Percentiles rank a stretch among this genome's conserved stretches.
These are phyloP conservation scores for Dendrobium huoshanense DNA, from an alignment of 106 monocot species.

Conservation along the genomic window DNA sequence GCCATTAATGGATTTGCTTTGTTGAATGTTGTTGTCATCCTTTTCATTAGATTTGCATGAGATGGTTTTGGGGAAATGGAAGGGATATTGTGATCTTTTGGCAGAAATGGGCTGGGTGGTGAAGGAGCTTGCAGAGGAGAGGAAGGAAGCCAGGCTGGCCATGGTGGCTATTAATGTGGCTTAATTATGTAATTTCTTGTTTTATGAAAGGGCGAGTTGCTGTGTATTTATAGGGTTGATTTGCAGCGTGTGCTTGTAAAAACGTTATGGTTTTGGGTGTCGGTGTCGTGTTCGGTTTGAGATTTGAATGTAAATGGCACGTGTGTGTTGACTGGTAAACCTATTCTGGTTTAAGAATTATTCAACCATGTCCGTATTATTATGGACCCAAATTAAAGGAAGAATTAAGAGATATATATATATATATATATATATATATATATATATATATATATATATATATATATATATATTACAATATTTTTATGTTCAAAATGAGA, in stretches of 20 bases:
- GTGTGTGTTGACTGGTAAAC: not conserved
- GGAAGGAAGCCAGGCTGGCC: not conserved
- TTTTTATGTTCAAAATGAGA: too few relatives aligned
- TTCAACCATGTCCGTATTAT: too few relatives aligned
- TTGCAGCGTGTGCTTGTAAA: not conserved
- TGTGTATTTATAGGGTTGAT: not conserved
- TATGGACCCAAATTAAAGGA: too few relatives aligned
- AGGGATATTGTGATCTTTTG: not conserved
- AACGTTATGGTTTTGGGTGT: not conserved
- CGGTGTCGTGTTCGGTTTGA: not conserved
- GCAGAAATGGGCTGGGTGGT: not conserved
- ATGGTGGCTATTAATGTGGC: not conserved
- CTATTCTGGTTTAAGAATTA: too few relatives aligned
- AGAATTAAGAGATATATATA: too few relatives aligned
- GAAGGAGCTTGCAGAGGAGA: not conserved
- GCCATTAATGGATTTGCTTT: too few relatives aligned
- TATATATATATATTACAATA: too few relatives aligned
- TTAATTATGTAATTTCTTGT: too few relatives aligned
- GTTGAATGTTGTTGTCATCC: not conserved
- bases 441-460: too few relatives aligned
- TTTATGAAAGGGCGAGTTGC: too few relatives aligned
- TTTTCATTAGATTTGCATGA: not conserved
- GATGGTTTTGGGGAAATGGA: not conserved
- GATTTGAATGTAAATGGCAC: not conserved
- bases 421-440: too few relatives aligned